A percentile compares a stretch with the other conserved stretches of the same genome.
phyloP scores from a whole-genome alignment of 2,329 filamentous ascomycete genomes.

The Alternaria atra region DNA sequence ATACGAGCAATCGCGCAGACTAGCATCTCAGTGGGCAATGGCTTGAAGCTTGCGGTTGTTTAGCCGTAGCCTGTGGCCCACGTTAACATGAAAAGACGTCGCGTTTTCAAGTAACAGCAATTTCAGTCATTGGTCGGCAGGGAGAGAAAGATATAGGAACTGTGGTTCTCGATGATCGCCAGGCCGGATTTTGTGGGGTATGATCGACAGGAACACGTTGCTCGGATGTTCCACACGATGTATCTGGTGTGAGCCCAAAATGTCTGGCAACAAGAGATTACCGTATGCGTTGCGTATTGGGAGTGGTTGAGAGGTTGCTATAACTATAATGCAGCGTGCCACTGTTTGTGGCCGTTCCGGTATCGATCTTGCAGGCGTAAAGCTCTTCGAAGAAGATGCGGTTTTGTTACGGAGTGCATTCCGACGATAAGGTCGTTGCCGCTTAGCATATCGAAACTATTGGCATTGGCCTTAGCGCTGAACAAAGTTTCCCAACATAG shows the following conservation, averaged over 20 bases:
- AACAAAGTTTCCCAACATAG: slow-evolving; percentile 6
- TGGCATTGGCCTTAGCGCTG: slow-evolving; percentile 8
- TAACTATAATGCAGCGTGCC: neutral
- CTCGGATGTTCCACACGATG: neutral
- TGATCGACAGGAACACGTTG: slow-evolving; percentile 12
- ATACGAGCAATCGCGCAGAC: slow-evolving; percentile 12
- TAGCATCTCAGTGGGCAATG: neutral
- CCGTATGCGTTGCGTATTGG: neutral
- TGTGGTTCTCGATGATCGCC: slow-evolving; percentile 3
- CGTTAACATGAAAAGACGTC: neutral
- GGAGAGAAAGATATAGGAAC: neutral
- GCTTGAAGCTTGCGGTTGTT: neutral
- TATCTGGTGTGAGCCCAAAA: neutral
- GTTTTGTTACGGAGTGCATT: slow-evolving; percentile 1
- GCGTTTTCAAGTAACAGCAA: slow-evolving; percentile 30
- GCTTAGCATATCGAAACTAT: slow-evolving; percentile 7
- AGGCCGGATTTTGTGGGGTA: slow-evolving; percentile 8
- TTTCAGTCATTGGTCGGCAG: slow-evolving; percentile 16
- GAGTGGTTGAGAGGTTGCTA: neutral
- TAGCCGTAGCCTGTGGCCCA: slow-evolving; percentile 5
- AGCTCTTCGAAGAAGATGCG: neutral
- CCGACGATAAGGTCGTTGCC: slow-evolving; percentile 9
- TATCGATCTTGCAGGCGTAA: neutral
- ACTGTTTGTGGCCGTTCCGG: neutral
- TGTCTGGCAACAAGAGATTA: neutral